phyloP scores from a whole-genome alignment of 139 green algal species.

The Desmodesmus armatus region DNA sequence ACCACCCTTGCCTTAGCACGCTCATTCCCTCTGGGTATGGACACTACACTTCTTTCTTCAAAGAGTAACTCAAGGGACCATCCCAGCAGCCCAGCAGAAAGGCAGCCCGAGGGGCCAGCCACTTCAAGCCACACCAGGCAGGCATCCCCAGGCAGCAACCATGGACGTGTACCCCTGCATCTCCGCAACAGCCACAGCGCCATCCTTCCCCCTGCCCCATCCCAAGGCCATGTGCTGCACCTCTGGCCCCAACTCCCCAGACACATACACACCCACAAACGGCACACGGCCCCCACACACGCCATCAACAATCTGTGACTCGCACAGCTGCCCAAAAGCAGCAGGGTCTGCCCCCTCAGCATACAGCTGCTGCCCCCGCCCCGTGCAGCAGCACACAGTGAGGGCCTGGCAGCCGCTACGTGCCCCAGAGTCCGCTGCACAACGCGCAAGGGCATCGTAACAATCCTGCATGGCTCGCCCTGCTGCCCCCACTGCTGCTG shows the following conservation, averaged over 20 bases:
- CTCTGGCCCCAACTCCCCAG: not conserved
- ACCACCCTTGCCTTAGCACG: too few relatives aligned
- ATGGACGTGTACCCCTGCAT: too few relatives aligned
- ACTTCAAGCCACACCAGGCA: too few relatives aligned
- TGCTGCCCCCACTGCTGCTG: not conserved
- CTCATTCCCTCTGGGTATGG: too few relatives aligned
- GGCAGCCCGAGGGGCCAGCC: too few relatives aligned
- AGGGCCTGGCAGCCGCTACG: not conserved
- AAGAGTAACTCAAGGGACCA: too few relatives aligned
- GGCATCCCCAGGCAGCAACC: too few relatives aligned
- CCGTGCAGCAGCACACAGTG: not conserved
- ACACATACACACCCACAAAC: not conserved
- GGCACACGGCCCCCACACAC: not conserved
- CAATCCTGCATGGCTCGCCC: not conserved
- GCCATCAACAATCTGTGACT: conserved; percentile 5
- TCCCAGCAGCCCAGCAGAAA: too few relatives aligned
- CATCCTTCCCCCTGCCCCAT: not conserved
- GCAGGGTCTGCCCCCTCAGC: too few relatives aligned
- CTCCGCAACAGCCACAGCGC: too few relatives aligned
- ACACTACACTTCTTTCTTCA: too few relatives aligned
- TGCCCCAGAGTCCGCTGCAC: not conserved
- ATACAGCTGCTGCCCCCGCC: not conserved
- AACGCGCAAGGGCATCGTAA: not conserved
- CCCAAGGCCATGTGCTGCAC: not conserved
- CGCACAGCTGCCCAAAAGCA: not conserved